Evolutionary conservation across 257 asterid species (phyloP), one percentile per base, ranked within the genome.

Genomic region (Penstemon newberryi): DNA sequence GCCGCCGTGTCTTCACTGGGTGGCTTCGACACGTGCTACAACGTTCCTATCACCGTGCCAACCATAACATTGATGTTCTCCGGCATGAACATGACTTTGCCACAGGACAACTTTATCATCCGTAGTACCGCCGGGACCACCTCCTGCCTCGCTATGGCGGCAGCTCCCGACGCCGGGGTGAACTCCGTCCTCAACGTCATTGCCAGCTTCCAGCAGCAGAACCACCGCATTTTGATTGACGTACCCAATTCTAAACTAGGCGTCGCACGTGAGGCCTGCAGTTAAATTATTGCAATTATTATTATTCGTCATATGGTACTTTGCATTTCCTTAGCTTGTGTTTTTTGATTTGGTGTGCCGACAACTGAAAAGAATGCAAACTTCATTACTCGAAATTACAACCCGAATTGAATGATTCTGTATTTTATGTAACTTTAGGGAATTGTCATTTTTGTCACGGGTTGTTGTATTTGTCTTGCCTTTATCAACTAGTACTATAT

Each of bases 71-170:
- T 88, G 58, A 71, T 69, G 77, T 88, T 88, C 79, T 44, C 83
- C 0, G 90, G 90, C 12, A 41, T 88, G 83, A 81, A 88, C 78
- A 66, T 88, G 75, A 78, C 81, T 52, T 51, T 88, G 65, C 76
- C 88, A 0, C 81, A 75, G 74, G 95, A 88, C 66, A 88, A 88
- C 73, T 85, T 82, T 65, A 70, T 86, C 56, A 82, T 84, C 69
- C 87, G 82, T 47, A 87, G 94, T 77, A 73, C 77, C 52, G 81
- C 84, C 7, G 91, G 96, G 47, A 78, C 75, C 68, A 77, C 84
- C 56, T 83, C 96, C 0, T 92, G 96, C 78, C 77, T 92, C 3
- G 96, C 96, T 57, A 87, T 92, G 89, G 96, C 98, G 73, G 90
- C 96, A 0, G 88, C 93, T 2, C 89, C 92, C 0, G 96, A 87